These are phyloP conservation scores for Eutypella sp. DNA, from an alignment of 2,329 filamentous ascomycete species.

Conservation along the genomic window DNA sequence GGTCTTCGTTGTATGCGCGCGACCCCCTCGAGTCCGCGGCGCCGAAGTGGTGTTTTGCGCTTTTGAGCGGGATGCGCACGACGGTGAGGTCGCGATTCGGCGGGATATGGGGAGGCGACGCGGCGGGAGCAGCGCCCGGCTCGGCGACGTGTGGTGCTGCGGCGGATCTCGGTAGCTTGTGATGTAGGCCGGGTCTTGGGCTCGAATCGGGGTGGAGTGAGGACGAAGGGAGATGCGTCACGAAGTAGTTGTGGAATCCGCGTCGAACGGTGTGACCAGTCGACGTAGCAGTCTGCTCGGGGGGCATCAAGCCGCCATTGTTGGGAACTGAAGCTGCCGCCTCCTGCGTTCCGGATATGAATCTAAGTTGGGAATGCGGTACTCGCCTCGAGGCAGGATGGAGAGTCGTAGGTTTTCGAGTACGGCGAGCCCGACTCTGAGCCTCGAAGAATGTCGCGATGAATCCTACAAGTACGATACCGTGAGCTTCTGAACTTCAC, in stretches of 20 bases:
- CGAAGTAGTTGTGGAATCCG: slow-evolving; percentile 91
- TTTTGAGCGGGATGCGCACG: slow-evolving; percentile 87
- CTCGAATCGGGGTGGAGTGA: slow-evolving; percentile 85
- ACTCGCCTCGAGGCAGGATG: slow-evolving; percentile 4
- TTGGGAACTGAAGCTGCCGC: background rate
- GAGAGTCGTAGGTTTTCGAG: slow-evolving; percentile 2
- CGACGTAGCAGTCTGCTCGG: slow-evolving; percentile 4
- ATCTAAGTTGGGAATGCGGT: slow-evolving; percentile 2
- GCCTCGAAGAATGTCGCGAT: slow-evolving; percentile 26
- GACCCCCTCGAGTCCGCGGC: slow-evolving; percentile 73
- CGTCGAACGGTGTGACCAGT: slow-evolving; percentile 30
- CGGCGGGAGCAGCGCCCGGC: slow-evolving; percentile 50
- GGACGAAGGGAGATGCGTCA: slow-evolving; percentile 89
- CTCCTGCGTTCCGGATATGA: slow-evolving; percentile 8
- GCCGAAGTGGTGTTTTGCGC: slow-evolving; percentile 95
- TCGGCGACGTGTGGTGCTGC: slow-evolving; percentile 69
- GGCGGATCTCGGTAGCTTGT: slow-evolving; percentile 81
- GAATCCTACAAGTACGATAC: slow-evolving; percentile 20
- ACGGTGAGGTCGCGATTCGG: slow-evolving; percentile 76
- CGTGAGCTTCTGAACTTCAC: background rate
- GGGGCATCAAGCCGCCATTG: slow-evolving; percentile 2
- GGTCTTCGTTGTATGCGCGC: slow-evolving; percentile 86
- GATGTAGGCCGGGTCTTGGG: slow-evolving; percentile 58
- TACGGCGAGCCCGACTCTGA: slow-evolving; percentile 13
- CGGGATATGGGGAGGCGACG: slow-evolving; percentile 55